Conservation (phyloP, 2,329 filamentous ascomycete species). For the Cladosporium oxysporum region DNA sequence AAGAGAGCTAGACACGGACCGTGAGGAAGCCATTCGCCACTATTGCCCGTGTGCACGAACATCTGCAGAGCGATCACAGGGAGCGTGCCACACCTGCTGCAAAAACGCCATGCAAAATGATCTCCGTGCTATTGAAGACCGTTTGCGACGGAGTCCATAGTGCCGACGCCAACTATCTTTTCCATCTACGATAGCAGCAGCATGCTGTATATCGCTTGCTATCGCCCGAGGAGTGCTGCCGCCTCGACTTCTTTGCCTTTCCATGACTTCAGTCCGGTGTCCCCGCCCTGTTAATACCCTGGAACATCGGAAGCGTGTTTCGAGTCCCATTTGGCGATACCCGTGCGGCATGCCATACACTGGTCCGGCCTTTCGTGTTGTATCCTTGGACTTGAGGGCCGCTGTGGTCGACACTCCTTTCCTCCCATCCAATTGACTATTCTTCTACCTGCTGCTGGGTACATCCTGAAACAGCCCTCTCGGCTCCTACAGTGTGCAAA, state of each 20-base stretch:
- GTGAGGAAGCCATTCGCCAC: conserved; percentile 12
- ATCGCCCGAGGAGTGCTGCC: neutral
- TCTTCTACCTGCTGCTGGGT: conserved; percentile 9
- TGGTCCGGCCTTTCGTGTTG: conserved; percentile 15
- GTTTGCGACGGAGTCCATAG: conserved; percentile 4
- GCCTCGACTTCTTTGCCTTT: neutral
- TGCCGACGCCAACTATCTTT: conserved; percentile 4
- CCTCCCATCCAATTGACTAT: conserved; percentile 1
- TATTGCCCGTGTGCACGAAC: conserved; percentile 13
- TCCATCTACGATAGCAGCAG: conserved; percentile 4
- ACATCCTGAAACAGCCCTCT: conserved; percentile 14
- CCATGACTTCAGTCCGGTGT: conserved; percentile 4
- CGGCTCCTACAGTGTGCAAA: conserved; percentile 9
- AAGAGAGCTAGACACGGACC: conserved; percentile 6
- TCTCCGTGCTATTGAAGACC: conserved; percentile 12
- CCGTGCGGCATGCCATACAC: conserved; percentile 16
- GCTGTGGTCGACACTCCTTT: conserved; percentile 12
- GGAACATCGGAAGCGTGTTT: conserved; percentile 17
- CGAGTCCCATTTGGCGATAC: conserved; percentile 9
- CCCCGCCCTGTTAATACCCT: conserved; percentile 8
- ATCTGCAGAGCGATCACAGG: conserved; percentile 2
- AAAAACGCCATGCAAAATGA: conserved; percentile 9
- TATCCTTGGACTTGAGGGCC: conserved; percentile 1
- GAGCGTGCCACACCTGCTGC: conserved; percentile 13
- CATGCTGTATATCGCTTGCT: neutral